A percentile compares a stretch with the other conserved stretches of the same genome.
Evolutionary conservation across 106 monocot species (phyloP).

Genomic region (Phalaenopsis aphrodite): DNA sequence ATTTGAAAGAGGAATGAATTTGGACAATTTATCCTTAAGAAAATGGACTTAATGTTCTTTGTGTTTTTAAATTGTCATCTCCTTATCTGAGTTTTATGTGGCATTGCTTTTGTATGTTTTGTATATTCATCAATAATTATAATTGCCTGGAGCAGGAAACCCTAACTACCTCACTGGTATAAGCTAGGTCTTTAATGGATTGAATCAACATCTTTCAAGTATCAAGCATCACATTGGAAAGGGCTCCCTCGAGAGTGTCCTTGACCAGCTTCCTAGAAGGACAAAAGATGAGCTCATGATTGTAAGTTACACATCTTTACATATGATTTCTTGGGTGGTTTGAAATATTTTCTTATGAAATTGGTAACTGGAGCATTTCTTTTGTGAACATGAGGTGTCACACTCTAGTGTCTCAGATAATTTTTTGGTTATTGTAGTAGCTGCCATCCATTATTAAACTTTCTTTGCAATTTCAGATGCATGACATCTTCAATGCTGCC

Average conservation of each 20-base stretch:
- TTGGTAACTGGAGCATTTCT: neutral
- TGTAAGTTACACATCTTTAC: conserved; percentile 36
- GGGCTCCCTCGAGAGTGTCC: conserved; percentile 65
- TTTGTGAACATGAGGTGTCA: neutral
- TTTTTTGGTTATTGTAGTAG: neutral
- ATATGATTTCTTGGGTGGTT: neutral
- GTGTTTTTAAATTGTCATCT: neutral
- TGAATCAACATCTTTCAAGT: conserved; percentile 88
- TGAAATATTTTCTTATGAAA: neutral
- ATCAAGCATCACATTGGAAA: conserved; percentile 72
- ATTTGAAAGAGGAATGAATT: neutral
- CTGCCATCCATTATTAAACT: neutral
- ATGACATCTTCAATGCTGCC: neutral
- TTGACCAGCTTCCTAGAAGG: conserved; percentile 55
- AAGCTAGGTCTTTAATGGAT: conserved; percentile 79
- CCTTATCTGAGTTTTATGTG: conserved; percentile 1
- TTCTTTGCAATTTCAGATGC: neutral
- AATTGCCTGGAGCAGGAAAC: conserved; percentile 63
- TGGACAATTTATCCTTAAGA: neutral
- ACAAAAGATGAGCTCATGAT: conserved; percentile 83
- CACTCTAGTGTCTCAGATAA: neutral
- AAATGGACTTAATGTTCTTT: neutral
- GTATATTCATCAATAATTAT: conserved; percentile 29
- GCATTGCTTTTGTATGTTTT: conserved; percentile 3
- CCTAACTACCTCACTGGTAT: conserved; percentile 67